Evolutionary conservation across 257 asterid species (phyloP).

Genomic region (Solanum etuberosum): DNA sequence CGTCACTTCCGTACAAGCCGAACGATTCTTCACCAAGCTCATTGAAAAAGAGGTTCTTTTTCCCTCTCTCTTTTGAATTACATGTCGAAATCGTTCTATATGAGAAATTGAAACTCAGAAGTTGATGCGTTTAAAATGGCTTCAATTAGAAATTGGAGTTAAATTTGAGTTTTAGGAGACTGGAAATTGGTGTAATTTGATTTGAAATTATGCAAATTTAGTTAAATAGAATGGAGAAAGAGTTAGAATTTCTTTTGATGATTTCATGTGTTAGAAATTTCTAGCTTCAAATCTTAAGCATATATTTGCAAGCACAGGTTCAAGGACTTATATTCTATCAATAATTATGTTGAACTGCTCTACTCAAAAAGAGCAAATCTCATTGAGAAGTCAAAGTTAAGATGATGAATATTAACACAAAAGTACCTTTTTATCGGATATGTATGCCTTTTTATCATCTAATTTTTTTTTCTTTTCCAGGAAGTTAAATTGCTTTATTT

Average conservation of each 20-base stretch:
- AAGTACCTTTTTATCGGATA: neutral
- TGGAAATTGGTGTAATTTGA: neutral
- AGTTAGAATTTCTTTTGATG: neutral
- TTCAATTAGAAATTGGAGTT: neutral
- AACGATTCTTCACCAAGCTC: constrained; percentile 83
- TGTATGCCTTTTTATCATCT: neutral
- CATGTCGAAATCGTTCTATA: neutral
- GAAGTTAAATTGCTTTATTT: neutral
- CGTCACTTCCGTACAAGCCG: constrained; percentile 81
- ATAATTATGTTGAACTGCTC: neutral
- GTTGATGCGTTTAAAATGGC: neutral
- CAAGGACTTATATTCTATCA: neutral
- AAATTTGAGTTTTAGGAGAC: neutral
- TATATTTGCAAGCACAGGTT: neutral
- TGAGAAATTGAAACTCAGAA: neutral
- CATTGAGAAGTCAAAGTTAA: neutral
- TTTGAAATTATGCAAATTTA: neutral
- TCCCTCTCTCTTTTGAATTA: neutral
- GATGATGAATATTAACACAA: neutral
- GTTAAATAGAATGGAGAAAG: neutral
- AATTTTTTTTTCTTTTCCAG: neutral
- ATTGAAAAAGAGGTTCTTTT: constrained; percentile 68
- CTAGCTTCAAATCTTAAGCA: neutral
- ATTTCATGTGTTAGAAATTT: neutral
- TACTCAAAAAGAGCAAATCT: neutral